A percentile compares a stretch with the other conserved stretches of the same genome.
Conservation (phyloP, 2,329 filamentous ascomycete genomes). For the Hymenoscyphus infarciens region DNA sequence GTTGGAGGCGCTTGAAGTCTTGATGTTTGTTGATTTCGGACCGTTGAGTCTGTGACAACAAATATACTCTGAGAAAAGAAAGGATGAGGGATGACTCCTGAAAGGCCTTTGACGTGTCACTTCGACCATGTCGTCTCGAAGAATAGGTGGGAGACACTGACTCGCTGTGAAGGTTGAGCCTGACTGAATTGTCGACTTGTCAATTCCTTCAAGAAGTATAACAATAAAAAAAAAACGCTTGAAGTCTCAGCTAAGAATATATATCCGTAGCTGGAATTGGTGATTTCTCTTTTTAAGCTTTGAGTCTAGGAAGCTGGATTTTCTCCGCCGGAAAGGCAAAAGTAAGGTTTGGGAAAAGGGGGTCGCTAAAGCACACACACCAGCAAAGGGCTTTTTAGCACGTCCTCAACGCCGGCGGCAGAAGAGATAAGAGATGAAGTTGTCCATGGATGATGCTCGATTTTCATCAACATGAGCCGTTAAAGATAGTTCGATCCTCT, state of each 20-base stretch:
- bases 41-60: neutral
- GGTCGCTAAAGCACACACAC: neutral
- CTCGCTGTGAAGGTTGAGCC: too few relatives aligned
- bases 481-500: neutral
- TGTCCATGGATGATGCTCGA: neutral
- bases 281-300: neutral
- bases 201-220: too few relatives aligned
- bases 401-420: neutral
- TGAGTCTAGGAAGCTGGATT: neutral
- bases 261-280: neutral
- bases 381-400: neutral
- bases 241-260: neutral
- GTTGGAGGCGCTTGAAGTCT: too few relatives aligned
- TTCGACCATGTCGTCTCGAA: neutral
- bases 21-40: neutral
- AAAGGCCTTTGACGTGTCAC: neutral
- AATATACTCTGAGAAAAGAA: neutral
- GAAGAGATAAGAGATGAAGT: neutral
- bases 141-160: too few relatives aligned
- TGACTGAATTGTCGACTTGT: too few relatives aligned
- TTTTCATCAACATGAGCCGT: neutral
- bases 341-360: neutral
- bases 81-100: neutral
- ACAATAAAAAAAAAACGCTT: too few relatives aligned
- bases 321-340: neutral